These are phyloP conservation scores for Kingdonia uniflora DNA, from an alignment of 164 flowering plant species.

Conservation along the genomic window DNA sequence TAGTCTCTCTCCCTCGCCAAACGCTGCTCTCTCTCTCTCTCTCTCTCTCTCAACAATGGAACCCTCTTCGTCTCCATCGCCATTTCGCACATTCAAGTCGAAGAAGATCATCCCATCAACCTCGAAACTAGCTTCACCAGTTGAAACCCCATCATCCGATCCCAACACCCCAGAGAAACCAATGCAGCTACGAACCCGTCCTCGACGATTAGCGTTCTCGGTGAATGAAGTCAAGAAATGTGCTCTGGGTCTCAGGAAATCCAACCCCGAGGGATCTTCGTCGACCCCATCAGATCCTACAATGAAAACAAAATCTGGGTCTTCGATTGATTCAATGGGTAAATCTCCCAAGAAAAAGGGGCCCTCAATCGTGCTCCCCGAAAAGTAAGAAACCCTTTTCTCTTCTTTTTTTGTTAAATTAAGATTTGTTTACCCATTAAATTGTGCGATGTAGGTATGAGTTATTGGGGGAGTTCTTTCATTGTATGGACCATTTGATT, in stretches of 20 bases:
- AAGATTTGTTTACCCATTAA: neutral
- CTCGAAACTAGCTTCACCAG: constrained; percentile 8
- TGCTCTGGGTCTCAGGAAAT: constrained; percentile 18
- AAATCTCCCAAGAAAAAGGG: constrained; percentile 2
- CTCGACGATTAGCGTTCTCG: constrained; percentile 19
- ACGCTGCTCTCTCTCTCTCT: too few relatives aligned
- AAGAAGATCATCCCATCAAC: constrained; percentile 17
- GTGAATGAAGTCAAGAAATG: constrained; percentile 22
- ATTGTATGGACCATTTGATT: constrained; percentile 40
- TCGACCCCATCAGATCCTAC: neutral
- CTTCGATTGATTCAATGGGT: too few relatives aligned
- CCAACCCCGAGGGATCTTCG: neutral
- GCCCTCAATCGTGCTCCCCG: constrained; percentile 20
- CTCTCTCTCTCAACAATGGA: too few relatives aligned
- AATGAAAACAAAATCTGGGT: neutral
- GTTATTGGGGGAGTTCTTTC: constrained; percentile 28
- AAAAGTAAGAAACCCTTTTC: constrained; percentile 16
- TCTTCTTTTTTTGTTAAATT: neutral
- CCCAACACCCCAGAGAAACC: constrained; percentile 33
- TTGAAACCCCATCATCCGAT: constrained; percentile 5
- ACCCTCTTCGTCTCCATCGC: constrained; percentile 6
- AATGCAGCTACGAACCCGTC: constrained; percentile 12
- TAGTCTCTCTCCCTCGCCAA: too few relatives aligned
- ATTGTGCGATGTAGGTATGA: constrained; percentile 27
- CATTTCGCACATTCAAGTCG: constrained; percentile 17